Percentiles rank a stretch among this genome's conserved stretches.
Conservation (phyloP, 1,284 basidiomycete genomes). For the Baeospora myosura region DNA sequence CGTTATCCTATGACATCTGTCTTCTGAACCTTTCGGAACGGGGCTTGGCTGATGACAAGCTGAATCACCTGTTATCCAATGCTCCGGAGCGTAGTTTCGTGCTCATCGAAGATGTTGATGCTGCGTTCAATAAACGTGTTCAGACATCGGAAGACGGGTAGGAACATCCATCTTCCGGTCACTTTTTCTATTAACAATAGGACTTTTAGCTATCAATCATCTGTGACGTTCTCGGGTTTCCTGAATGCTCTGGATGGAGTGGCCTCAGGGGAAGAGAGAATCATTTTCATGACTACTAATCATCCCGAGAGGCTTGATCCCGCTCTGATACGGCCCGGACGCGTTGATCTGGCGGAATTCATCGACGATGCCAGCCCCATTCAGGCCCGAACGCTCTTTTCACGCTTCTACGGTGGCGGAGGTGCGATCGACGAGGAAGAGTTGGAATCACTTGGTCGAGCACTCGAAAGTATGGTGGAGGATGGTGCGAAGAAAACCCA, state of each 20-base stretch:
- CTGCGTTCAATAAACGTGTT: constrained; percentile 91
- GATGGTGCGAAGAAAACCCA: constrained; percentile 45
- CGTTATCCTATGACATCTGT: constrained; percentile 92
- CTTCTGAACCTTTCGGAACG: constrained; percentile 94
- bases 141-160: constrained; percentile 88
- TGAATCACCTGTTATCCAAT: constrained; percentile 90
- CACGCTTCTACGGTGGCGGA: constrained; percentile 72
- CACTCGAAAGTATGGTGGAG: constrained; percentile 46
- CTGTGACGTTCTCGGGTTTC: constrained; percentile 95
- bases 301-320: constrained; percentile 80
- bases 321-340: constrained; percentile 90
- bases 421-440: constrained; percentile 31
- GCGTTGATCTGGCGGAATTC: constrained; percentile 82
- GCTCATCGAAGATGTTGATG: constrained; percentile 95
- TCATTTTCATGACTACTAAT: constrained; percentile 99
- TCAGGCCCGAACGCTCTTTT: constrained; percentile 79
- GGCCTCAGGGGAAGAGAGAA: constrained; percentile 92
- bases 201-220: constrained; percentile 75
- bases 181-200: neutral
- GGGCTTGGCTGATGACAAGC: constrained; percentile 93
- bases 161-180: constrained; percentile 4
- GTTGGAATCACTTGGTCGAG: constrained; percentile 40
- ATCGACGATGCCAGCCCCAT: constrained; percentile 83
- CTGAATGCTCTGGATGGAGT: constrained; percentile 97
- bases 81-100: constrained; percentile 90